A percentile compares a stretch with the other conserved stretches of the same genome.
phyloP scores from a whole-genome alignment of 2,329 filamentous ascomycete genomes.

The Microcera coccophila region DNA sequence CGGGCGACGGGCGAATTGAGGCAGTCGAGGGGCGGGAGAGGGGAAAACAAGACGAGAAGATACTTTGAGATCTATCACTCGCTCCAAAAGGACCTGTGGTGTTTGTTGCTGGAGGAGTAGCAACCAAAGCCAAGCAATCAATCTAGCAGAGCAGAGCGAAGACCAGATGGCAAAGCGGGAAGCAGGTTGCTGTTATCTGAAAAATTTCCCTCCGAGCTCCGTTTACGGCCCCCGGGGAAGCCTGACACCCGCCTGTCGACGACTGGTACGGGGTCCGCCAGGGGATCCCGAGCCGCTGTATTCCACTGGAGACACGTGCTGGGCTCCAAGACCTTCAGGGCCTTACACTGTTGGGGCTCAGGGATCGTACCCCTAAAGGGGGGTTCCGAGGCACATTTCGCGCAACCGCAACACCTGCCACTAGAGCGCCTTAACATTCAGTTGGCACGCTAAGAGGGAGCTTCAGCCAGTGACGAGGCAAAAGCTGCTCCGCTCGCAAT shows the following conservation, averaged over 20 bases:
- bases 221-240: slow-evolving; percentile 35
- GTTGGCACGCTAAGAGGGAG: neutral
- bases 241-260: neutral
- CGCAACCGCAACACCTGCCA: neutral
- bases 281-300: neutral
- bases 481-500: neutral
- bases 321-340: neutral
- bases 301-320: neutral
- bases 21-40: neutral
- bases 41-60: neutral
- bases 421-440: neutral
- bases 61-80: neutral
- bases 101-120: neutral
- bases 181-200: slow-evolving; percentile 20
- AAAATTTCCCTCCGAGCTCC: slow-evolving; percentile 35
- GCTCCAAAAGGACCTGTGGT: neutral
- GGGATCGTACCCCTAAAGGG: neutral
- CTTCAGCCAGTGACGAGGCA: neutral
- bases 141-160: neutral
- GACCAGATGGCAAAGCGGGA: slow-evolving; percentile 8
- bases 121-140: neutral
- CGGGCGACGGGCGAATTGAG: neutral
- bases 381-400: neutral
- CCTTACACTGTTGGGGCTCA: neutral
- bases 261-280: no score